These are phyloP conservation scores for Cyanidiococcus yangmingshanensis DNA, from an alignment of 23 red algal species.

Conservation along the genomic window DNA sequence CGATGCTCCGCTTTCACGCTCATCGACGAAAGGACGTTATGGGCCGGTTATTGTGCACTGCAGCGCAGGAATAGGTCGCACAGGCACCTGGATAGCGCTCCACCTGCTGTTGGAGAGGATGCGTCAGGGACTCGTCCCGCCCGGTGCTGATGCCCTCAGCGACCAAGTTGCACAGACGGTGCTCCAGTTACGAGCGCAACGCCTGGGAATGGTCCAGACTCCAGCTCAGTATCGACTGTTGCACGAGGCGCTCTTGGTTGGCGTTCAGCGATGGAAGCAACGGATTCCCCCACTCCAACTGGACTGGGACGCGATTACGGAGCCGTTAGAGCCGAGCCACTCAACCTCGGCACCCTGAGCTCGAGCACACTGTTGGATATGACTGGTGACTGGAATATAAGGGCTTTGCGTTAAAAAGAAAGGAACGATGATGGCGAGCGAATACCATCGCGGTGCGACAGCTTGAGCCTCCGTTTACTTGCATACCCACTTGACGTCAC, in stretches of 20 bases:
- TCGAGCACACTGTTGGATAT: too few relatives aligned
- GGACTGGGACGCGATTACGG: background rate
- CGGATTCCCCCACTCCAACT: background rate
- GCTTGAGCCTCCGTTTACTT: too few relatives aligned
- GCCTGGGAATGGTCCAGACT: conserved; percentile 84
- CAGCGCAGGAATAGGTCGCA: conserved; percentile 75
- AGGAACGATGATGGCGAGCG: too few relatives aligned
- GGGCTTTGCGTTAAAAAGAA: too few relatives aligned
- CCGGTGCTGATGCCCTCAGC: background rate
- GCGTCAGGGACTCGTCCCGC: background rate
- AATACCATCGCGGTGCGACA: too few relatives aligned
- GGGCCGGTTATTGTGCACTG: conserved; percentile 59
- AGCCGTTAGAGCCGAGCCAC: too few relatives aligned
- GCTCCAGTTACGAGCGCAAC: conserved; percentile 40
- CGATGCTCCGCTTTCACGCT: background rate
- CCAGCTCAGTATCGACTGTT: conserved; percentile 66
- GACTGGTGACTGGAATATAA: too few relatives aligned
- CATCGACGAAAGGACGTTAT: conserved; percentile 4
- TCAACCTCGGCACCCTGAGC: too few relatives aligned
- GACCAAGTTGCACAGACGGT: conserved; percentile 47
- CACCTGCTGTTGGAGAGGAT: conserved; percentile 40
- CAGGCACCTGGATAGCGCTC: conserved; percentile 72
- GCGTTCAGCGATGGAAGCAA: conserved; percentile 6
- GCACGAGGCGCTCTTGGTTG: conserved; percentile 40
- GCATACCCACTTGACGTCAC: too few relatives aligned